phyloP scores from a whole-genome alignment of 805 yeast species.

The Sugiyamaella floridensis region DNA sequence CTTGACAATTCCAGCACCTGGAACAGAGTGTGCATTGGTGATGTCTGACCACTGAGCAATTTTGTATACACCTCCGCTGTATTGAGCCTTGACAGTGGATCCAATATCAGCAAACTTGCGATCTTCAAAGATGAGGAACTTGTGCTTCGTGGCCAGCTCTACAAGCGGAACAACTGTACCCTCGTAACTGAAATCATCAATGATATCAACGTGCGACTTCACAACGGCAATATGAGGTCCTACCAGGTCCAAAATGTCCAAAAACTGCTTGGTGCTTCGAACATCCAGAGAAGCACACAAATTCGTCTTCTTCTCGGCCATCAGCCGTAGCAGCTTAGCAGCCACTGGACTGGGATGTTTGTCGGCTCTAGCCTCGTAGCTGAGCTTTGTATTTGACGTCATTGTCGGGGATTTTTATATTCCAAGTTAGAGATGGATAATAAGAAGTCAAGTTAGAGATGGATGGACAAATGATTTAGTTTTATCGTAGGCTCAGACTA shows the following conservation, averaged over 20 bases:
- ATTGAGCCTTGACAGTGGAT: conserved; percentile 91
- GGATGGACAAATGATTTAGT: too few species aligned
- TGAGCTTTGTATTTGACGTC: conserved; percentile 8
- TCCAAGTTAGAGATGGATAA: too few species aligned
- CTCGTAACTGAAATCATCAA: conserved; percentile 81
- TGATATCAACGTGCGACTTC: conserved; percentile 90
- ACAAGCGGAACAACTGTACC: conserved; percentile 70
- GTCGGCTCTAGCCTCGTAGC: conserved; percentile 65
- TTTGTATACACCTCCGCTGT: conserved; percentile 79
- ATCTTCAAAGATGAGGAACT: conserved; percentile 91
- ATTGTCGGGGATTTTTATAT: too few species aligned
- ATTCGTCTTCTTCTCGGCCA: conserved; percentile 77
- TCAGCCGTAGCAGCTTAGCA: conserved; percentile 57
- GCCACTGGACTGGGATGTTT: conserved; percentile 76
- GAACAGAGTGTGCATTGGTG: conserved; percentile 95
- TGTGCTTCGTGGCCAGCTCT: conserved; percentile 67
- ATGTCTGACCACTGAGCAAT: conserved; percentile 95
- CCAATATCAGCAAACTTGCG: conserved; percentile 98
- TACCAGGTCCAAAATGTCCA: conserved; percentile 62
- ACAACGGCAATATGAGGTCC: conserved; percentile 91
- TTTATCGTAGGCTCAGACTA: too few species aligned
- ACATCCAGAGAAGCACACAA: conserved; percentile 95
- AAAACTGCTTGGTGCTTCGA: conserved; percentile 66
- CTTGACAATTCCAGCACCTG: conserved; percentile 87
- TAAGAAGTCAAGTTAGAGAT: too few species aligned